A percentile compares a stretch with the other conserved stretches of the same genome.
phyloP scores from a whole-genome alignment of 2,329 filamentous ascomycete species.

The Penicillium decumbens region DNA sequence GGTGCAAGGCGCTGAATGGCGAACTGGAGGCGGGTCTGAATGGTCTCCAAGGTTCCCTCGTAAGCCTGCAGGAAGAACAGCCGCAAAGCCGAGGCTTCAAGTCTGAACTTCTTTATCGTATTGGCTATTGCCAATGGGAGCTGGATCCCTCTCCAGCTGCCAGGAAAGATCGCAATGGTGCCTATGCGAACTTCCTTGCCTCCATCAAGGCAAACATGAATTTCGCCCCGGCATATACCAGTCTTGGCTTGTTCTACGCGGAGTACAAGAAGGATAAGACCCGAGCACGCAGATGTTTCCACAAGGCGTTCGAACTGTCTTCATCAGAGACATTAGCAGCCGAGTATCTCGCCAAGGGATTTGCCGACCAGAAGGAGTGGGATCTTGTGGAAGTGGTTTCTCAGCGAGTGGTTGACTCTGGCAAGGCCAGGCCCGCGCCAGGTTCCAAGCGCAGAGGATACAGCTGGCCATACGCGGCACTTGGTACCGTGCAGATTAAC shows the following conservation, averaged over 20 bases:
- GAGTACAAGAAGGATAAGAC: slow-evolving; percentile 86
- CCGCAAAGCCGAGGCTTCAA: slow-evolving; percentile 65
- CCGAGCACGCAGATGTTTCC: slow-evolving; percentile 84
- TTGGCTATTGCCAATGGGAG: slow-evolving; percentile 85
- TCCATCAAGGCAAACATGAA: slow-evolving; percentile 82
- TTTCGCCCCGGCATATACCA: slow-evolving; percentile 86
- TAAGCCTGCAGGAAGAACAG: slow-evolving; percentile 59
- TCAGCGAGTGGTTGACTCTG: slow-evolving; percentile 88
- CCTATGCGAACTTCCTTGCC: slow-evolving; percentile 77
- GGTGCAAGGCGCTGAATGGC: slow-evolving; percentile 81
- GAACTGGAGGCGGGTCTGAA: slow-evolving; percentile 64
- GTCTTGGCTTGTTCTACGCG: slow-evolving; percentile 81
- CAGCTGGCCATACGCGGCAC: slow-evolving; percentile 91
- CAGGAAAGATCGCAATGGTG: slow-evolving; percentile 72
- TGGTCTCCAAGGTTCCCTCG: slow-evolving; percentile 67
- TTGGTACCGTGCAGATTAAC: slow-evolving; percentile 91
- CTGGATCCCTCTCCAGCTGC: slow-evolving; percentile 67
- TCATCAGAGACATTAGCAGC: slow-evolving; percentile 80
- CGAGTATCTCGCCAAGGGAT: slow-evolving; percentile 76
- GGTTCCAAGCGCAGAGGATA: slow-evolving; percentile 89
- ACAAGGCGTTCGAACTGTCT: slow-evolving; percentile 93
- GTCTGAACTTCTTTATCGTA: slow-evolving; percentile 78
- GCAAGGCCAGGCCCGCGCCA: slow-evolving; percentile 80
- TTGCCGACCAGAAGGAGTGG: slow-evolving; percentile 90
- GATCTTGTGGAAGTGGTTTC: slow-evolving; percentile 91